Conservation (phyloP, 2,329 filamentous ascomycete genomes). For the Colletotrichum falcatum region DNA sequence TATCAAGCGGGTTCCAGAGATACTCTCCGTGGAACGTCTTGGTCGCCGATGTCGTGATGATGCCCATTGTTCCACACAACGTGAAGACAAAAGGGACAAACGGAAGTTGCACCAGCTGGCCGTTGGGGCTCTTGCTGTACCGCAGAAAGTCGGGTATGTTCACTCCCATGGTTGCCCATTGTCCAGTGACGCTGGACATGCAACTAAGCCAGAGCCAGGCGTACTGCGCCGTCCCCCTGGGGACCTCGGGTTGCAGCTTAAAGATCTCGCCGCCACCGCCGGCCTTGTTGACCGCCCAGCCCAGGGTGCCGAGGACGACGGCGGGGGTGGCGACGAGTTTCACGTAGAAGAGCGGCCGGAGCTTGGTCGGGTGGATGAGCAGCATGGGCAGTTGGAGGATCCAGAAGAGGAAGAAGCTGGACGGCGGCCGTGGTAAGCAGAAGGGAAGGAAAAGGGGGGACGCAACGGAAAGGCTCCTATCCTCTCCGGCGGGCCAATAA, state of each 20-base stretch:
- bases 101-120: conserved; percentile 46
- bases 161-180: conserved; percentile 50
- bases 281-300: conserved; percentile 37
- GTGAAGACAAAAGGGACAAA: conserved; percentile 61
- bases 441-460: neutral
- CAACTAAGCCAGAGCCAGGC: conserved; percentile 38
- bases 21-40: conserved; percentile 56
- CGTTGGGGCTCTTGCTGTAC: conserved; percentile 46
- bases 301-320: conserved; percentile 42
- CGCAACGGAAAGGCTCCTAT: neutral
- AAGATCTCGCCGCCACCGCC: conserved; percentile 43
- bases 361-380: conserved; percentile 65
- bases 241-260: conserved; percentile 26
- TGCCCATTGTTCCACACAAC: conserved; percentile 60
- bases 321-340: conserved; percentile 51
- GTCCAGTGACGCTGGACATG: conserved; percentile 40
- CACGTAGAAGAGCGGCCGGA: conserved; percentile 66
- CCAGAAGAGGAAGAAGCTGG: conserved; percentile 70
- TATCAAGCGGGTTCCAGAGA: conserved; percentile 63
- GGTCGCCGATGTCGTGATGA: conserved; percentile 66
- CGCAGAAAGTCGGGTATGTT: conserved; percentile 62
- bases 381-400: conserved; percentile 64
- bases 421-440: neutral
- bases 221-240: conserved; percentile 30
- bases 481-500: neutral